Conservation (phyloP, 352 stramenopile species). For the Phytopythium montanum region DNA sequence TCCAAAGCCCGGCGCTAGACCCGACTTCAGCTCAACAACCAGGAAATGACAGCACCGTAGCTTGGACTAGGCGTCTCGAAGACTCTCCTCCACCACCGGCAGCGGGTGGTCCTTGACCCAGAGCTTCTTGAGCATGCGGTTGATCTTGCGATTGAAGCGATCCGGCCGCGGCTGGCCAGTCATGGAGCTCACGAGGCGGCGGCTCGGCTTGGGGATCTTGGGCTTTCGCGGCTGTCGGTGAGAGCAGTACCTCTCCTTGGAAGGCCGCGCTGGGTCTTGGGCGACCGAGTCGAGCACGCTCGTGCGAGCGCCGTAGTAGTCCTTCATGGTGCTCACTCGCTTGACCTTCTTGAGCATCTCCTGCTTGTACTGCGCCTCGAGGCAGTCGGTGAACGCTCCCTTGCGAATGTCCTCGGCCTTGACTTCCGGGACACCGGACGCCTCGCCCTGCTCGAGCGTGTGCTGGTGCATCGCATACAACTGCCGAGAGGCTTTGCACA, state of each 20-base stretch:
- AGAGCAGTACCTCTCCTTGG: constrained; percentile 15
- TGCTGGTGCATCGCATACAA: constrained; percentile 32
- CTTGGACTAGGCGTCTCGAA: constrained; percentile 44
- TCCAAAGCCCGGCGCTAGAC: constrained; percentile 28
- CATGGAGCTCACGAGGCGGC: constrained; percentile 29
- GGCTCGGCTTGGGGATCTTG: constrained; percentile 59
- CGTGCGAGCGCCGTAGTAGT: constrained; percentile 49
- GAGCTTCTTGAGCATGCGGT: constrained; percentile 71
- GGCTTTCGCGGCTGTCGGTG: constrained; percentile 49
- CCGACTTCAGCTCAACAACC: not conserved
- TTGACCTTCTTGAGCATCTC: constrained; percentile 59
- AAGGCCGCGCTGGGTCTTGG: constrained; percentile 14
- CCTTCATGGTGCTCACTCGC: constrained; percentile 34
- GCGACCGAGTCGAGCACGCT: constrained; percentile 51
- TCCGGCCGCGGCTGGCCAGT: constrained; percentile 49
- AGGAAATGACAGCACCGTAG: constrained; percentile 3
- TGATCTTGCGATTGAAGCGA: constrained; percentile 79
- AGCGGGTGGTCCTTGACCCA: constrained; percentile 64
- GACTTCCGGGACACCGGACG: constrained; percentile 15
- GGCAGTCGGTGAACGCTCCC: constrained; percentile 40
- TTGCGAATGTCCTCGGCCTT: constrained; percentile 57
- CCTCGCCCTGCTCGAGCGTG: constrained; percentile 13
- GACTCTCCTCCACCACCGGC: constrained; percentile 70
- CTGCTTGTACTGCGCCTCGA: constrained; percentile 50
- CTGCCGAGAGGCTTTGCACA: constrained; percentile 31